Percentiles rank a stretch among this genome's conserved stretches.
Evolutionary conservation across 2,329 filamentous ascomycete species (phyloP).

Genomic region (Alternaria conjuncta): DNA sequence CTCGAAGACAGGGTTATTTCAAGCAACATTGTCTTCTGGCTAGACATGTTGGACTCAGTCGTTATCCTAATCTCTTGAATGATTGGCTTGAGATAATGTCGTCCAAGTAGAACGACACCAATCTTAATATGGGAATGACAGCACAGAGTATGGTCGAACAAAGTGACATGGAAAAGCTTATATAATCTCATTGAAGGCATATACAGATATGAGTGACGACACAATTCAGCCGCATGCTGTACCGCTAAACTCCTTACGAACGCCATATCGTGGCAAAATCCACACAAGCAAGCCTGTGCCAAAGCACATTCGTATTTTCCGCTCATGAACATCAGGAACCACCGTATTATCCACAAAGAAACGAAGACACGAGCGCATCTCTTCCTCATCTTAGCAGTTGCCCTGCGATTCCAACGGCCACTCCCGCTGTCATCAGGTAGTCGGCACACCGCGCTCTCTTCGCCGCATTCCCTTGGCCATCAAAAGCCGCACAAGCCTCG

Average conservation of each 20-base stretch:
- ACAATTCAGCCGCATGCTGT: neutral
- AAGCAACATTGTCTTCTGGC: too few relatives aligned
- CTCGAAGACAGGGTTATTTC: too few relatives aligned
- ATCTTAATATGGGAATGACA: neutral
- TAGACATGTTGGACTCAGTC: too few relatives aligned
- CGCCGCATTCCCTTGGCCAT: constrained; percentile 44
- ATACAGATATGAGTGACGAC: neutral
- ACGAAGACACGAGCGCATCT: constrained; percentile 1
- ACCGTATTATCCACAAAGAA: constrained; percentile 33
- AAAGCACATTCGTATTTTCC: constrained; percentile 5
- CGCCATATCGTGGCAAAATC: neutral
- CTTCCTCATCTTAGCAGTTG: constrained; percentile 31
- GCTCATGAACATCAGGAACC: neutral
- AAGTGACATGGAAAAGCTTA: neutral
- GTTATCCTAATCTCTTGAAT: too few relatives aligned
- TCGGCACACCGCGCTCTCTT: constrained; percentile 21
- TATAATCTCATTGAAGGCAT: neutral
- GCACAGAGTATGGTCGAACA: neutral
- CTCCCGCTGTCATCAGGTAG: constrained; percentile 30
- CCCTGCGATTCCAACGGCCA: constrained; percentile 54
- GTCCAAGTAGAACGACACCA: too few relatives aligned
- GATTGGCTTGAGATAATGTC: too few relatives aligned
- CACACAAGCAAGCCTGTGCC: constrained; percentile 2
- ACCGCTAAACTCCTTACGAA: neutral
- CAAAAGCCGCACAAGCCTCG: constrained; percentile 53